These are phyloP conservation scores for Microsporum canis DNA, from an alignment of 2,329 filamentous ascomycete genomes.

Conservation along the genomic window DNA sequence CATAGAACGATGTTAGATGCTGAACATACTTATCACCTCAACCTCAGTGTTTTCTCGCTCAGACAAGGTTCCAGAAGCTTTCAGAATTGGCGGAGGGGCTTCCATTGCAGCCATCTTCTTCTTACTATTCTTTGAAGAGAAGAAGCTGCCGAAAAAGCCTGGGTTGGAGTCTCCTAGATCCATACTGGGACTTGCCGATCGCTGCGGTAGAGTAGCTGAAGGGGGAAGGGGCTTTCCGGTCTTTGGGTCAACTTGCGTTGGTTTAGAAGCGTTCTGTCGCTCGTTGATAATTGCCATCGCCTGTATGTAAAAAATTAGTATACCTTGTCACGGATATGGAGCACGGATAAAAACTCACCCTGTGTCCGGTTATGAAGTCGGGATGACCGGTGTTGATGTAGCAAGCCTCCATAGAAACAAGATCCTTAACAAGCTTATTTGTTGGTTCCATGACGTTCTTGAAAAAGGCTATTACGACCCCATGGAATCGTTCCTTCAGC, in stretches of 20 bases:
- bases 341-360: conserved; percentile 42
- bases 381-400: conserved; percentile 99
- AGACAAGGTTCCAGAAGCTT: conserved; percentile 84
- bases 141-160: conserved; percentile 97
- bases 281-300: conserved; percentile 98
- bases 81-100: conserved; percentile 78
- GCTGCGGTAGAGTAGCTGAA: conserved; percentile 49
- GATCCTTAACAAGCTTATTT: conserved; percentile 87
- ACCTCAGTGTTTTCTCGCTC: conserved; percentile 94
- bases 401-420: conserved; percentile 90
- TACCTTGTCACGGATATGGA: background rate
- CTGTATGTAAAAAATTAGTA: conserved; percentile 25
- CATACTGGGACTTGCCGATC: conserved; percentile 64
- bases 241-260: conserved; percentile 94
- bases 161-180: conserved; percentile 49
- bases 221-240: conserved; percentile 83
- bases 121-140: conserved; percentile 99
- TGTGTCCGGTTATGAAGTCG: conserved; percentile 92
- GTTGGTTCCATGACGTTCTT: conserved; percentile 98
- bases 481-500: conserved; percentile 93
- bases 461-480: conserved; percentile 86
- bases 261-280: conserved; percentile 67
- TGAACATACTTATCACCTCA: conserved; percentile 81
- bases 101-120: conserved; percentile 99
- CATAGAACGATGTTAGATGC: conserved; percentile 8